These are phyloP conservation scores for Heliamphora exappendiculata DNA, from an alignment of 148 eudicot species.

Conservation along the genomic window DNA sequence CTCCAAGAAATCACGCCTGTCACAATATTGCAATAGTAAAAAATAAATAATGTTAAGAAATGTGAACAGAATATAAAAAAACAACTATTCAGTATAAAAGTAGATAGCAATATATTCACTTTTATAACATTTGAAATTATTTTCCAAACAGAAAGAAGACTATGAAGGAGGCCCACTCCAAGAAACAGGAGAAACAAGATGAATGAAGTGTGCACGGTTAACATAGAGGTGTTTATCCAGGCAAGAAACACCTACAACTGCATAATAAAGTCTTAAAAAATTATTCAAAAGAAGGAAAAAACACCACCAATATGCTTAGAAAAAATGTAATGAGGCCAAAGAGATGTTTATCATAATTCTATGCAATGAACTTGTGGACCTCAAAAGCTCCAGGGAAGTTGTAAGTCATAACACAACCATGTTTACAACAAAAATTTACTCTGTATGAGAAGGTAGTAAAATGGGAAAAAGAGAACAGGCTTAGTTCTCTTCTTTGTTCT, in stretches of 20 bases:
- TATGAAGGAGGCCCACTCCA: neutral
- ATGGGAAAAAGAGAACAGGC: too few relatives aligned
- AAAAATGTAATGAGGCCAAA: too few relatives aligned
- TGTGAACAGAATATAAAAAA: constrained; percentile 10
- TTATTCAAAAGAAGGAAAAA: neutral
- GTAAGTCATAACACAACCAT: too few relatives aligned
- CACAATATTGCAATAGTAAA: constrained; percentile 50
- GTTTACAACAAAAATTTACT: too few relatives aligned
- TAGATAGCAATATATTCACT: neutral
- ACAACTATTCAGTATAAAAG: neutral
- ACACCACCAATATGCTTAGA: too few relatives aligned
- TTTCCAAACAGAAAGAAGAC: neutral
- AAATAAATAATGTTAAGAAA: constrained; percentile 40
- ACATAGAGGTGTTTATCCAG: neutral
- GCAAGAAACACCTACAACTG: constrained; percentile 1
- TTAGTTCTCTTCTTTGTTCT: too few relatives aligned
- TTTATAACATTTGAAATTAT: neutral
- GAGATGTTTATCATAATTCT: too few relatives aligned
- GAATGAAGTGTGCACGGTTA: neutral
- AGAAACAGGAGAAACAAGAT: constrained; percentile 1
- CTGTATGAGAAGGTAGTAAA: too few relatives aligned
- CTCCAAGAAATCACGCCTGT: constrained; percentile 94
- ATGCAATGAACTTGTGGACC: too few relatives aligned
- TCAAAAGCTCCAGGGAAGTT: too few relatives aligned
- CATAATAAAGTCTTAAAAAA: neutral